These are phyloP conservation scores for Astrocystis sublimbata DNA, from an alignment of 495 filamentous ascomycete genomes.

Conservation along the genomic window DNA sequence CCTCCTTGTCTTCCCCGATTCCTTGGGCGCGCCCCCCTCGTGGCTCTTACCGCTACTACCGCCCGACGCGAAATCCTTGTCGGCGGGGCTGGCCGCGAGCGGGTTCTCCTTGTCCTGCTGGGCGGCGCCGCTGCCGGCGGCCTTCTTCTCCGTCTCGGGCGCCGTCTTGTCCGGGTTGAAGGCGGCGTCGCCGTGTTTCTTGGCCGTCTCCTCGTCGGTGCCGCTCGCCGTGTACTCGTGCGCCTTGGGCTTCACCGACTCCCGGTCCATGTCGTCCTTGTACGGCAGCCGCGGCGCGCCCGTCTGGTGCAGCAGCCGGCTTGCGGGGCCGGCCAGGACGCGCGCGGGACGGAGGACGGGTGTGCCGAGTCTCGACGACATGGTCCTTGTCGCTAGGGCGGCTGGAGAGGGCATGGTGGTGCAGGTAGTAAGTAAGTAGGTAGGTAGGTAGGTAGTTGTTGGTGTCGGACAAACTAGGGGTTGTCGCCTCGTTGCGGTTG, in stretches of 20 bases:
- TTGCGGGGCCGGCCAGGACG: constrained; percentile 16
- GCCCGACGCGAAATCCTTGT: constrained; percentile 33
- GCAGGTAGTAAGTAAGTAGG: too few relatives aligned
- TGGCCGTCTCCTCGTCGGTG: constrained; percentile 39
- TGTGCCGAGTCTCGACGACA: constrained; percentile 20
- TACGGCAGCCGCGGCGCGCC: constrained; percentile 22
- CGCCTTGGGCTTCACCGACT: constrained; percentile 40
- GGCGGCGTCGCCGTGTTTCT: constrained; percentile 38
- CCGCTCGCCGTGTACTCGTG: constrained; percentile 42
- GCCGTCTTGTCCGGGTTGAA: constrained; percentile 43
- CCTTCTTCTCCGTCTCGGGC: constrained; percentile 37
- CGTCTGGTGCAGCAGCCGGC: constrained; percentile 27
- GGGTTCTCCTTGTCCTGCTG: constrained; percentile 36
- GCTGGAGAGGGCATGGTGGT: too few relatives aligned
- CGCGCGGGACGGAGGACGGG: constrained; percentile 19
- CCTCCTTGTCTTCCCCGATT: constrained; percentile 24
- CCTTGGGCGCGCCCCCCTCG: constrained; percentile 23
- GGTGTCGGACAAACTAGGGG: background rate
- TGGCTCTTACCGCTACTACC: constrained; percentile 10
- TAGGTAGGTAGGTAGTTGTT: too few relatives aligned
- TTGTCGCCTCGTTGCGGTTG: too few relatives aligned
- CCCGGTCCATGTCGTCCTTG: constrained; percentile 46
- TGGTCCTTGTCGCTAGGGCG: background rate
- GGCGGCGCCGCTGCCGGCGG: constrained; percentile 26
- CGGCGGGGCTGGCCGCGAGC: constrained; percentile 40